These are phyloP conservation scores for Falciphora oryzae DNA, from an alignment of 2,329 filamentous ascomycete genomes.

Conservation along the genomic window DNA sequence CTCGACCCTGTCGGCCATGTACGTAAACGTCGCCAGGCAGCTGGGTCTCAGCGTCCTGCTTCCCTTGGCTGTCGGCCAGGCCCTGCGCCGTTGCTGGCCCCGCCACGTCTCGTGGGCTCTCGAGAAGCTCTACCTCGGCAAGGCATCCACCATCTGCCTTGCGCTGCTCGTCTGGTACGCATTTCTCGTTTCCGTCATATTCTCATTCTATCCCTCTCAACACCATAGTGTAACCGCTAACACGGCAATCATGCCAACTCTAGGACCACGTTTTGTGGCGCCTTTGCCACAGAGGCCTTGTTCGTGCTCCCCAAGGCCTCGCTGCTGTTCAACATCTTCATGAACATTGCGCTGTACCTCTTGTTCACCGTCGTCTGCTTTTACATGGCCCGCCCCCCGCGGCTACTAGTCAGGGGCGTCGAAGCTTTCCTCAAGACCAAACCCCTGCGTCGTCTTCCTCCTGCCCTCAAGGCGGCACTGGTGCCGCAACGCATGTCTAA, in stretches of 20 bases:
- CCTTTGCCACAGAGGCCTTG: conserved; percentile 59
- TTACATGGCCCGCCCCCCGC: conserved; percentile 39
- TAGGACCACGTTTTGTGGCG: conserved; percentile 63
- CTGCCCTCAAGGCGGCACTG: conserved; percentile 27
- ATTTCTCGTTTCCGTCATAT: conserved; percentile 15
- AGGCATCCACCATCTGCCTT: conserved; percentile 41
- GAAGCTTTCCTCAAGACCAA: conserved; percentile 24
- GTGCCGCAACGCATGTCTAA: conserved; percentile 48
- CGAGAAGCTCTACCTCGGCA: conserved; percentile 46
- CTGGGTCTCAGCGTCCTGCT: conserved; percentile 61
- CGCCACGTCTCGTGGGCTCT: conserved; percentile 48
- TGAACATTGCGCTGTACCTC: conserved; percentile 58
- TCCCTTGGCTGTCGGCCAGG: conserved; percentile 58
- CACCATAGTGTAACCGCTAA: conserved; percentile 15
- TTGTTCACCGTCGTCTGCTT: conserved; percentile 60
- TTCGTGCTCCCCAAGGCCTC: conserved; percentile 51
- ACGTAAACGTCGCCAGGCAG: conserved; percentile 61
- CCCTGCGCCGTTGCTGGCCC: conserved; percentile 44
- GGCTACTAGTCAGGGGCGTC: conserved; percentile 24
- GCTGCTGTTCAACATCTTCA: conserved; percentile 60
- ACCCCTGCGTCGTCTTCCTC: conserved; percentile 21
- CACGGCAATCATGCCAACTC: background rate
- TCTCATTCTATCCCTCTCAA: background rate
- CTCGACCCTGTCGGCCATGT: conserved; percentile 53
- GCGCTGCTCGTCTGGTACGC: conserved; percentile 43